A percentile compares a stretch with the other conserved stretches of the same genome.
These are phyloP conservation scores for Zygosaccharomyces pseudorouxii DNA, from an alignment of 805 yeast genomes.

Conservation along the genomic window DNA sequence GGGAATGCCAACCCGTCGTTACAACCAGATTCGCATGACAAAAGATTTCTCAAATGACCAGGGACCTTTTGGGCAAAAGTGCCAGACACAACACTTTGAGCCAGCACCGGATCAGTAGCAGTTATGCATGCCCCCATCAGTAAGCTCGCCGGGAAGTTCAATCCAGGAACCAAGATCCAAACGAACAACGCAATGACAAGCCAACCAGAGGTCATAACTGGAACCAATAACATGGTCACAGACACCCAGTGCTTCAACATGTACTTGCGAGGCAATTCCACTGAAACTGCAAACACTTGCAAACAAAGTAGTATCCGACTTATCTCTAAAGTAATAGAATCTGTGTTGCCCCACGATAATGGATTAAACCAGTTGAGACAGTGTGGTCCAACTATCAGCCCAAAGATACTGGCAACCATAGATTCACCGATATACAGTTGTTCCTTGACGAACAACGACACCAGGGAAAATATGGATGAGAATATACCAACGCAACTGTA, in stretches of 20 bases:
- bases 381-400: conserved; percentile 85
- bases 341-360: conserved; percentile 77
- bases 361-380: conserved; percentile 83
- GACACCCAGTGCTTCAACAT: conserved; percentile 81
- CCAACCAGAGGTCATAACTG: conserved; percentile 93
- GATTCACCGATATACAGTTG: conserved; percentile 87
- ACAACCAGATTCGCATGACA: conserved; percentile 82
- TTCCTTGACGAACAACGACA: conserved; percentile 79
- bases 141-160: conserved; percentile 66
- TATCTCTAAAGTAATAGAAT: conserved; percentile 74
- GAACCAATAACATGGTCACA: conserved; percentile 66
- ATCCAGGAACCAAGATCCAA: conserved; percentile 70
- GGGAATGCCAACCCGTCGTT: conserved; percentile 98
- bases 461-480: conserved; percentile 73
- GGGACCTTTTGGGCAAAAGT: conserved; percentile 88
- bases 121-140: conserved; percentile 83
- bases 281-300: conserved; percentile 92
- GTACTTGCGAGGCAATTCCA: conserved; percentile 84
- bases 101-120: conserved; percentile 92
- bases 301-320: conserved; percentile 80
- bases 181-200: conserved; percentile 71
- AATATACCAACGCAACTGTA: conserved; percentile 85
- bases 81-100: conserved; percentile 91
- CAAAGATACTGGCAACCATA: conserved; percentile 79
- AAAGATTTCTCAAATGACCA: conserved; percentile 76